phyloP scores from a whole-genome alignment of 805 yeast genomes.

The Wickerhamiella brachini region DNA sequence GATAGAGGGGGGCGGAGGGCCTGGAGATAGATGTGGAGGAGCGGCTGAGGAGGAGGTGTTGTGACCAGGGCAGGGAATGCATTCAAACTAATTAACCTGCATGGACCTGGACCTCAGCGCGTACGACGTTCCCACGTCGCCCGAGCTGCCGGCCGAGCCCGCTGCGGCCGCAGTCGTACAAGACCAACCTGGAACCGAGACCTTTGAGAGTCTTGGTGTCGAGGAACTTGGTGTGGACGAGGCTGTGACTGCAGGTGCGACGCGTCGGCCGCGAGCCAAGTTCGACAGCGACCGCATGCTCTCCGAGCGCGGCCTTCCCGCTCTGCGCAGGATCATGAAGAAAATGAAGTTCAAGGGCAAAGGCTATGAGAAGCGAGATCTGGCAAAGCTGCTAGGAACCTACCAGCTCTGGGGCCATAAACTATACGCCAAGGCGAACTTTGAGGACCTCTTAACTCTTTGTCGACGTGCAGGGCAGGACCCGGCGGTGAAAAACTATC shows the following conservation, averaged over 20 bases:
- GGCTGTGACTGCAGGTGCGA: constrained; percentile 1
- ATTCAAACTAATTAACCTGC: background rate
- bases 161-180: background rate
- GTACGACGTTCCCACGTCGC: constrained; percentile 5
- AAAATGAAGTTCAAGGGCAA: constrained; percentile 25
- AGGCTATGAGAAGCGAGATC: constrained; percentile 37
- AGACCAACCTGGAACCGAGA: constrained; percentile 6
- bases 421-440: constrained; percentile 66
- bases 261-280: constrained; percentile 13
- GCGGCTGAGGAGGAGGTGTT: too few relatives aligned
- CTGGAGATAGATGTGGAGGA: too few relatives aligned
- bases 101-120: constrained; percentile 6
- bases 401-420: constrained; percentile 69
- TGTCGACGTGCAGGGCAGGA: constrained; percentile 35
- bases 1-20: too few relatives aligned
- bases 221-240: constrained; percentile 16
- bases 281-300: constrained; percentile 40
- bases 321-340: constrained; percentile 25
- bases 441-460: constrained; percentile 50
- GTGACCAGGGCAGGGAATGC: background rate
- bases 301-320: constrained; percentile 43
- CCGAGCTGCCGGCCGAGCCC: background rate
- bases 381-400: constrained; percentile 35
- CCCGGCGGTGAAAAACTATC: constrained; percentile 10
- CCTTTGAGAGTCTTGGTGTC: constrained; percentile 14